Conservation (phyloP, 148 eudicot species). For the Silene latifolia region DNA sequence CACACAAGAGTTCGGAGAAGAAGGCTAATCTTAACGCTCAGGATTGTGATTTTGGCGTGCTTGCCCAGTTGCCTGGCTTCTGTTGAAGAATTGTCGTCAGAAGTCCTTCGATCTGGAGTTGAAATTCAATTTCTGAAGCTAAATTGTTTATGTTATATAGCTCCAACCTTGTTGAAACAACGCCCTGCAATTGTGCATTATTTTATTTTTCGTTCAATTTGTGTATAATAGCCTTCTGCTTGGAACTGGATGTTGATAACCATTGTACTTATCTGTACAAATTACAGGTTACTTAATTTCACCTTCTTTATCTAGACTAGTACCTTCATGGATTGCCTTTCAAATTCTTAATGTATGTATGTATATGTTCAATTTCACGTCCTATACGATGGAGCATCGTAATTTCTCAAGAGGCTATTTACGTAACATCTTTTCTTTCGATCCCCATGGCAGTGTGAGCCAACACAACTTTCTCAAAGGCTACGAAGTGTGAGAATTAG, state of each 20-base stretch:
- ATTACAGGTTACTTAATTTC: no score
- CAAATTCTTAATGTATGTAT: no score
- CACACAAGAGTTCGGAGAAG: conserved; percentile 93
- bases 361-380: no score
- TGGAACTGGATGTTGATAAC: background rate
- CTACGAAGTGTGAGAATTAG: no score
- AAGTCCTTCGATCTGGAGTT: background rate
- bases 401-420: no score
- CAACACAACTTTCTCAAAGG: no score
- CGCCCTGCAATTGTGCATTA: conserved; percentile 3
- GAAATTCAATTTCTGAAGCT: conserved; percentile 18
- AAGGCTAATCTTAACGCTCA: conserved; percentile 37
- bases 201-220: background rate
- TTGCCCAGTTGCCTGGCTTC: background rate
- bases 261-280: background rate
- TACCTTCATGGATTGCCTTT: no score
- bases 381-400: no score
- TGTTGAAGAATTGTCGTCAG: background rate
- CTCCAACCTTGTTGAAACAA: conserved; percentile 5
- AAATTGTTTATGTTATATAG: conserved; percentile 13
- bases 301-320: no score
- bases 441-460: no score
- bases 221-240: background rate
- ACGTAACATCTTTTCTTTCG: no score
- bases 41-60: background rate